A percentile compares a stretch with the other conserved stretches of the same genome.
Evolutionary conservation across 2,329 filamentous ascomycete species (phyloP).

Genomic region (Neophaeococcomyces mojaviensis): DNA sequence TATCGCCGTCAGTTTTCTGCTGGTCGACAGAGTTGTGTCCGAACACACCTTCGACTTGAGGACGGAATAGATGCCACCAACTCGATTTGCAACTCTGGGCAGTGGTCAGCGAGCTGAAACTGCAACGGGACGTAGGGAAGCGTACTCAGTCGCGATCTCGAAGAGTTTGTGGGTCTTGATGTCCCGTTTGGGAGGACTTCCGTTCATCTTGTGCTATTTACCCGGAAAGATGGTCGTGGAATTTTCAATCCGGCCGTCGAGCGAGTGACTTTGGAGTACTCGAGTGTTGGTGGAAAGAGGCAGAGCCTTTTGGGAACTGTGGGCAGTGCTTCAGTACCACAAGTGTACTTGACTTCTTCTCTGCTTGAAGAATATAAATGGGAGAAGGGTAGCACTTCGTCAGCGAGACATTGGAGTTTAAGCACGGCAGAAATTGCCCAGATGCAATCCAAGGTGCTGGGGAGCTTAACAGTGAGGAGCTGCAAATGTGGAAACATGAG

Average conservation of each 20-base stretch:
- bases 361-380: constrained; percentile 1
- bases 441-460: background rate
- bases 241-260: too few species aligned
- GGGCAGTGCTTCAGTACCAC: too few species aligned
- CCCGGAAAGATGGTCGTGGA: too few species aligned
- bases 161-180: constrained; percentile 95
- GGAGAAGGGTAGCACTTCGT: background rate
- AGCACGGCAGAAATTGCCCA: constrained; percentile 7
- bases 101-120: constrained; percentile 17
- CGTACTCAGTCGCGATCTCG: constrained; percentile 93
- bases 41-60: constrained; percentile 73
- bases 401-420: background rate
- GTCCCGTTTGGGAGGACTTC: constrained; percentile 48
- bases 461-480: constrained; percentile 1
- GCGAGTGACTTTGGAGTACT: too few species aligned
- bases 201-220: constrained; percentile 21
- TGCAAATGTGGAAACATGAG: background rate
- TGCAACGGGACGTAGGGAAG: constrained; percentile 68
- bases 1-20: background rate
- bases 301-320: too few species aligned
- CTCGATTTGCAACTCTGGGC: constrained; percentile 39
- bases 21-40: background rate
- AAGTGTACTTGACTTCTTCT: background rate
- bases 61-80: constrained; percentile 97
- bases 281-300: too few species aligned